Percentiles rank a stretch among this genome's conserved stretches.
Evolutionary conservation across 1,139 yeast species (phyloP).

Genomic region (Pichiaceae sp.): DNA sequence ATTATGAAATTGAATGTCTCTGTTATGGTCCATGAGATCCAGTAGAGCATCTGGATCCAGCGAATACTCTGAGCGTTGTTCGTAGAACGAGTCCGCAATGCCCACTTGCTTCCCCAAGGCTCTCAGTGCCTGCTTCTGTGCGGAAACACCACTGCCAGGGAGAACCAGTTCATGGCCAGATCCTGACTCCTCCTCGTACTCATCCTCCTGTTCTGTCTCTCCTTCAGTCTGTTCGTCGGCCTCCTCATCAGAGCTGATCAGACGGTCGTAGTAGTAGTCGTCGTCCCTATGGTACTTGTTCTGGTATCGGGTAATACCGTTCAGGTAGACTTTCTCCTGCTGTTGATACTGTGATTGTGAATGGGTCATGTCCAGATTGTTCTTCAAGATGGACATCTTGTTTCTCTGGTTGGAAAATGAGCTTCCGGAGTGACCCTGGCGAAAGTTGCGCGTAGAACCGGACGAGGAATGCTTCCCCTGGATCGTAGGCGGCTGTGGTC

Average conservation of each 20-base stretch:
- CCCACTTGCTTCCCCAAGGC: slow-evolving; percentile 23
- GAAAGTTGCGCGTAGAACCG: background rate
- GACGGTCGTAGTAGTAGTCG: slow-evolving; percentile 43
- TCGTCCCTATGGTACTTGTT: slow-evolving; percentile 26
- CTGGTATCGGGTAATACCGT: slow-evolving; percentile 21
- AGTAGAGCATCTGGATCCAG: slow-evolving; percentile 30
- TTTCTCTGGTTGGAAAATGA: slow-evolving; percentile 6
- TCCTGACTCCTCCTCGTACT: slow-evolving; percentile 10
- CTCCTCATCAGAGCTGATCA: slow-evolving; percentile 18
- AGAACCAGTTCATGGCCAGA: slow-evolving; percentile 6
- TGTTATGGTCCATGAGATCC: slow-evolving; percentile 31
- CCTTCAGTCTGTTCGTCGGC: slow-evolving; percentile 29
- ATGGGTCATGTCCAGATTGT: slow-evolving; percentile 22
- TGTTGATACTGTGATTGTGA: slow-evolving; percentile 37
- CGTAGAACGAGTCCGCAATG: slow-evolving; percentile 7
- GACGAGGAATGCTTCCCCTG: background rate
- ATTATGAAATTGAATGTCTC: slow-evolving; percentile 22
- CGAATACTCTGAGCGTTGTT: slow-evolving; percentile 27
- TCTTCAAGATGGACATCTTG: slow-evolving; percentile 18
- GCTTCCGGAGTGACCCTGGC: background rate
- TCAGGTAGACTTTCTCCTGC: slow-evolving; percentile 45
- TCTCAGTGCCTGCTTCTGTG: slow-evolving; percentile 20
- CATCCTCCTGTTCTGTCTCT: slow-evolving; percentile 16
- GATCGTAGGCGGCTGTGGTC: background rate
- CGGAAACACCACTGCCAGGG: slow-evolving; percentile 10